Percentiles rank a stretch among this genome's conserved stretches.
These are phyloP conservation scores for Sporothrix brunneoviolacea DNA, from an alignment of 2,329 filamentous ascomycete genomes.

Conservation along the genomic window DNA sequence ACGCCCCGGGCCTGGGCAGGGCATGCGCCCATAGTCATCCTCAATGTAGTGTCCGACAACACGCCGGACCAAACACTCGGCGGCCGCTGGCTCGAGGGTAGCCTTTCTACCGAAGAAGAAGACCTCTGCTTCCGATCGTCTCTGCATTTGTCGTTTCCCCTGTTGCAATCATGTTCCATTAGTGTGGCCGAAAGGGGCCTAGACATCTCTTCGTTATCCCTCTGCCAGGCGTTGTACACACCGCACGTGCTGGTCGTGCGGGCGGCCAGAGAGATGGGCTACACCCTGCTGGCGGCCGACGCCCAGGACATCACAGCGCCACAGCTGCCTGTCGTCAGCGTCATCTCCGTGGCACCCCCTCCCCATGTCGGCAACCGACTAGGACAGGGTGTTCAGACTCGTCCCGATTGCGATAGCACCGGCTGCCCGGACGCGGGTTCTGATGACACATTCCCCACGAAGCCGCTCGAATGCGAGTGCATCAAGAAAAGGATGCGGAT, in stretches of 20 bases:
- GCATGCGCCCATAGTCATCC: constrained; percentile 25
- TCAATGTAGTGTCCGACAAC: constrained; percentile 45
- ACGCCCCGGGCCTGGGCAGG: no score
- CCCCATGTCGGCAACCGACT: no score
- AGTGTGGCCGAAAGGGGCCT: neutral
- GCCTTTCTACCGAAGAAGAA: constrained; percentile 59
- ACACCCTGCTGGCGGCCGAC: constrained; percentile 17
- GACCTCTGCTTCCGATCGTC: constrained; percentile 58
- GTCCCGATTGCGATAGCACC: constrained; percentile 22
- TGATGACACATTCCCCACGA: no score
- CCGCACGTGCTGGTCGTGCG: constrained; percentile 28
- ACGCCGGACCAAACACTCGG: constrained; percentile 34
- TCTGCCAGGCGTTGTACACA: constrained; percentile 24
- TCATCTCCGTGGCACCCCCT: constrained; percentile 52
- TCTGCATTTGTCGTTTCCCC: constrained; percentile 40
- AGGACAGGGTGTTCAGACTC: constrained; percentile 24
- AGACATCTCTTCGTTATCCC: neutral
- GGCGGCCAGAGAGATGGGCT: constrained; percentile 1
- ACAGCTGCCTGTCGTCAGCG: constrained; percentile 46
- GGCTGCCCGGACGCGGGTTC: no score
- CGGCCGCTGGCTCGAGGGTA: constrained; percentile 58
- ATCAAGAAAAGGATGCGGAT: constrained; percentile 59
- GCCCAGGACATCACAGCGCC: neutral
- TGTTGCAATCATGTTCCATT: neutral
- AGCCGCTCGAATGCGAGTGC: constrained; percentile 19